Base-by-base conservation (phyloP, 148 eudicot species). In the Simmondsia chinensis region DNA sequence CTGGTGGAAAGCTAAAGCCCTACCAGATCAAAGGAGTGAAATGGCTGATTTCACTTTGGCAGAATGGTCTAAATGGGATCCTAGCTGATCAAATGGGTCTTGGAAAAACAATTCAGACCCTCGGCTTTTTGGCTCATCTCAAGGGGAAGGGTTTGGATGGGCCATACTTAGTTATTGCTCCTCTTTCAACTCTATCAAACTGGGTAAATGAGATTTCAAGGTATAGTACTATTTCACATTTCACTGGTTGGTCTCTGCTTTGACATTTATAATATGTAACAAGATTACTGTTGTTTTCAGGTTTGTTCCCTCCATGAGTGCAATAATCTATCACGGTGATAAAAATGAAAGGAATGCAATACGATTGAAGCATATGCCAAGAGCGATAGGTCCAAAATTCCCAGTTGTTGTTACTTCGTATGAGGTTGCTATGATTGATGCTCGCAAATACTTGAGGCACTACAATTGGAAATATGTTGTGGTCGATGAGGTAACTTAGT, bases 11-110 rank as follows among this genome's bases (percentile, higher is more conserved):
- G 64, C 53, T 93, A 52, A 93, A 93, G 66, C 10, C 86, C 32
- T 93, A 93, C 41, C 99, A 93, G 68, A 24, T 82, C 34, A 93
- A 86, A 77, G 96, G 99, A 39, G 80, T 93, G 9, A 93, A 93
- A 48, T 93, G 99, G 99, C 55, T 93, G 67, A 93, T 93, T 34
- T 86, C 96, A 4, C 62, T 93, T 24, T 93, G 96, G 95, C 99
- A 93, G 53, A 93, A 93, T 63, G 96, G 99, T 22, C 65, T 93
- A 20, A 93, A 93, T 56, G 99, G 99, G 20, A 93, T 93, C 35
- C 96, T 93, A 33, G 96, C 99, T 28, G 99, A 93, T 68, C 99
- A 93, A 65, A 93, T 93, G 96, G 99, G 99, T 20, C 94, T 93
- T 46, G 99, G 99, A 33, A 93, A 93, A 67, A 93, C 99, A 5